Conservation (phyloP, 78 protist species). For the Dictyostelium firmibasis region DNA sequence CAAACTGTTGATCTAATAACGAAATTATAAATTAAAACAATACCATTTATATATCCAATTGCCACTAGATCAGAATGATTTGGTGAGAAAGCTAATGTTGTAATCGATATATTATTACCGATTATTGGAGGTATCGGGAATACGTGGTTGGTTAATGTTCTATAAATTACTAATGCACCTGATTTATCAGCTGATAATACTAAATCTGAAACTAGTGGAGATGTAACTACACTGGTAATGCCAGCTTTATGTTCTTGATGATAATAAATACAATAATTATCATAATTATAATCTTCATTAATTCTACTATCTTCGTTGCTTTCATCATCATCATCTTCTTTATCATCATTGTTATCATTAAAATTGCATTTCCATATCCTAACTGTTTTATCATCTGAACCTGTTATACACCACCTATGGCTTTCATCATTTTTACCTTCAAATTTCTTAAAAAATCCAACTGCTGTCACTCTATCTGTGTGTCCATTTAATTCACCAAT, state of each 20-base stretch:
- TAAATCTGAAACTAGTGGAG: neutral
- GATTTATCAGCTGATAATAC: constrained; percentile 22
- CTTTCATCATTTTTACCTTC: neutral
- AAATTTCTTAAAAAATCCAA: constrained; percentile 22
- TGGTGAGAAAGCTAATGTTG: constrained; percentile 1
- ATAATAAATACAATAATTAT: neutral
- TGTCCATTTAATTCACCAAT: constrained; percentile 71
- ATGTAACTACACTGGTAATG: constrained; percentile 17
- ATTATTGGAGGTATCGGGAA: neutral
- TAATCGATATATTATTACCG: neutral
- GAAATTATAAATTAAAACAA: constrained; percentile 28
- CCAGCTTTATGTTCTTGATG: constrained; percentile 28
- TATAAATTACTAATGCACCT: constrained; percentile 40
- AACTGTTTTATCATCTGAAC: constrained; percentile 52
- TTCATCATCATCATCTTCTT: neutral
- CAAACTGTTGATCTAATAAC: neutral
- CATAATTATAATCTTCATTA: neutral
- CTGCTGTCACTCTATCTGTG: constrained; percentile 38
- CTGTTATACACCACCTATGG: neutral
- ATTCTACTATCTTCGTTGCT: no score
- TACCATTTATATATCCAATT: constrained; percentile 62
- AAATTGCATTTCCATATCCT: constrained; percentile 40
- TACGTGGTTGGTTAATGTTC: constrained; percentile 8
- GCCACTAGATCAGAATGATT: constrained; percentile 5
- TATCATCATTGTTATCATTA: neutral